These are phyloP conservation scores for Dichotomopilus funicola DNA, from an alignment of 2,329 filamentous ascomycete genomes.

Conservation along the genomic window DNA sequence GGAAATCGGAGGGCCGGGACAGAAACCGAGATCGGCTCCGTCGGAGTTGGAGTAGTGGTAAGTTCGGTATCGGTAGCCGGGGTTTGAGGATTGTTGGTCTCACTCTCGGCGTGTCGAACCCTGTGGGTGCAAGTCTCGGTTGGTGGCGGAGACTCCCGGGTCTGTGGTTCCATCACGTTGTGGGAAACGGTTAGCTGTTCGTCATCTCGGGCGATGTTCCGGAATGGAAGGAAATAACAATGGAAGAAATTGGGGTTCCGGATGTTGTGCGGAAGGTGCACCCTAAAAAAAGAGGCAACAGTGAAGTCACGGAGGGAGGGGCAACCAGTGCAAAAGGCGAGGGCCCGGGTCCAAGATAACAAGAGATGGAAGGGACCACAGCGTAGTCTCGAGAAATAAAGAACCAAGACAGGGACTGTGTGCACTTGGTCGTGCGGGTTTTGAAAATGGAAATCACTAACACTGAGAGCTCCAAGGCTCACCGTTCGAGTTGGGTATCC, in stretches of 20 bases:
- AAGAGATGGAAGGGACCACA: not conserved
- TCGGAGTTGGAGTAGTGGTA: not conserved
- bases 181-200: slow-evolving; percentile 28
- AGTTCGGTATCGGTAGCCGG: not conserved
- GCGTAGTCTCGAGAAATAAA: not conserved
- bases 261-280: not conserved
- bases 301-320: not conserved
- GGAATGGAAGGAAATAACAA: slow-evolving; percentile 6
- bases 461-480: not conserved
- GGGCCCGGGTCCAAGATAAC: not conserved
- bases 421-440: not conserved
- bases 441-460: slow-evolving; percentile 3
- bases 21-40: slow-evolving; percentile 32
- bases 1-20: slow-evolving; percentile 51
- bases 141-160: slow-evolving; percentile 14
- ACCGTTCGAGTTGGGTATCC: not conserved
- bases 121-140: slow-evolving; percentile 1
- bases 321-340: not conserved
- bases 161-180: slow-evolving; percentile 49
- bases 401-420: not conserved
- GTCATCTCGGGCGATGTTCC: slow-evolving; percentile 29
- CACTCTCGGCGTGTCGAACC: not conserved
- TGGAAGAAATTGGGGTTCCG: slow-evolving; percentile 5
- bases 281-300: not conserved
- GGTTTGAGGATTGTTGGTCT: not conserved